These are phyloP conservation scores for Solanum piurae DNA, from an alignment of 257 asterid species.

Conservation along the genomic window DNA sequence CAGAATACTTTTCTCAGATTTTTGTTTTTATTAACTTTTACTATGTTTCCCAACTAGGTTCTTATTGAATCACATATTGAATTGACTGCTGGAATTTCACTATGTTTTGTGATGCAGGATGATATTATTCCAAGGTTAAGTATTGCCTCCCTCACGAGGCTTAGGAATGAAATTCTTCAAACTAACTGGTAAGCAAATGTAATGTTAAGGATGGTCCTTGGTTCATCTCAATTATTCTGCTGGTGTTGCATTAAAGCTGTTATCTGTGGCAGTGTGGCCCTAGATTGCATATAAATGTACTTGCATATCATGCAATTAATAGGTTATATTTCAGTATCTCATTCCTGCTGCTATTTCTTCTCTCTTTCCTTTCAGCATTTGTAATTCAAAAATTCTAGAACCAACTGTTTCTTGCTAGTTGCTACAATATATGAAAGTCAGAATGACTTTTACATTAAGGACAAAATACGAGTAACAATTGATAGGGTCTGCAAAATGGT, in stretches of 20 bases:
- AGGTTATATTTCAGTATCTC: not conserved
- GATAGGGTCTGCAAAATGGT: not conserved
- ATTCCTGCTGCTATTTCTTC: not conserved
- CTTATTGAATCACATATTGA: not conserved
- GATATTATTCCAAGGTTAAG: constrained; percentile 85
- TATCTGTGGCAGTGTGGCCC: not conserved
- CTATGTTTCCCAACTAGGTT: not conserved
- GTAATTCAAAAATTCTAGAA: not conserved
- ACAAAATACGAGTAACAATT: not conserved
- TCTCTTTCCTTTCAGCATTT: not conserved
- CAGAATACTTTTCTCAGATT: not conserved
- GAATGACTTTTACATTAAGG: not conserved
- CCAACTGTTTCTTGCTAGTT: not conserved
- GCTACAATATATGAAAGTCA: not conserved
- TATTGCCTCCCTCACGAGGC: constrained; percentile 53
- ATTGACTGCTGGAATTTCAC: not conserved
- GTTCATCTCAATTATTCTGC: not conserved
- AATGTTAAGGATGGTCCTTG: not conserved
- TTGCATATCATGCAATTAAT: not conserved
- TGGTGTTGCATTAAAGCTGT: not conserved
- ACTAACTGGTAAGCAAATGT: constrained; percentile 77
- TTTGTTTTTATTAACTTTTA: not conserved
- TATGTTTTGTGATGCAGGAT: constrained; percentile 34
- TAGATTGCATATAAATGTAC: not conserved
- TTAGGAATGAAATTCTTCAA: constrained; percentile 87